Conservation (phyloP, 2,329 filamentous ascomycete species). For the Orbilia quercus region DNA sequence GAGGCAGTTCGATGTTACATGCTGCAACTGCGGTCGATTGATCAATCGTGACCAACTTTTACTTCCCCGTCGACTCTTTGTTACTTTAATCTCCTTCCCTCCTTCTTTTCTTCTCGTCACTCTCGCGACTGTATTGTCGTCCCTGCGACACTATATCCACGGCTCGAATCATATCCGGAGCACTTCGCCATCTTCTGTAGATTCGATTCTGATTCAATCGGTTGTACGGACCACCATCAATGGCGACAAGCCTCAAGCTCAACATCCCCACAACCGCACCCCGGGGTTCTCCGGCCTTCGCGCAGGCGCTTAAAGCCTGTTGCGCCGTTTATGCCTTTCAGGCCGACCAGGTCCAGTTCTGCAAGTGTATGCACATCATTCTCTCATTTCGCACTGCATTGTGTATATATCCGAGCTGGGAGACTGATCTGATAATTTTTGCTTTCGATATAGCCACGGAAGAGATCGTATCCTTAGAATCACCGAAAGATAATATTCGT, state of each 20-base stretch:
- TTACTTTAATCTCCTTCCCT: neutral
- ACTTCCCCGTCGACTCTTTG: no score
- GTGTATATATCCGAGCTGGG: no score
- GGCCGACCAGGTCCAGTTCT: constrained; percentile 58
- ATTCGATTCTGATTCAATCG: no score
- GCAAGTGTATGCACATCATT: constrained; percentile 57
- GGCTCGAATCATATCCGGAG: no score
- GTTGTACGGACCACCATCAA: constrained; percentile 11
- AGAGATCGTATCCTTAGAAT: constrained; percentile 58
- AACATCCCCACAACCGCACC: constrained; percentile 60
- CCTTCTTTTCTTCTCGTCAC: no score
- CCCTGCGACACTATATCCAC: neutral
- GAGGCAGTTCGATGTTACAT: no score
- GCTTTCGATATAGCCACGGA: constrained; percentile 55
- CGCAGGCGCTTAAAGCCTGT: constrained; percentile 59
- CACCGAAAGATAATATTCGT: constrained; percentile 57
- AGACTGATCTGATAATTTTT: no score
- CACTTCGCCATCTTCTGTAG: neutral
- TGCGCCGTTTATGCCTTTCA: constrained; percentile 59
- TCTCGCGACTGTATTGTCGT: no score
- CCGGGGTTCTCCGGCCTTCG: constrained; percentile 58
- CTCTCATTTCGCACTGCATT: neutral
- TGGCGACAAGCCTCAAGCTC: constrained; percentile 59
- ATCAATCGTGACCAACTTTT: constrained; percentile 13
- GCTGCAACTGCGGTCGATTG: no score